Base-by-base conservation (phyloP, 192 early-diverging fungal genomes). In the Cetraspora pellucida region DNA sequence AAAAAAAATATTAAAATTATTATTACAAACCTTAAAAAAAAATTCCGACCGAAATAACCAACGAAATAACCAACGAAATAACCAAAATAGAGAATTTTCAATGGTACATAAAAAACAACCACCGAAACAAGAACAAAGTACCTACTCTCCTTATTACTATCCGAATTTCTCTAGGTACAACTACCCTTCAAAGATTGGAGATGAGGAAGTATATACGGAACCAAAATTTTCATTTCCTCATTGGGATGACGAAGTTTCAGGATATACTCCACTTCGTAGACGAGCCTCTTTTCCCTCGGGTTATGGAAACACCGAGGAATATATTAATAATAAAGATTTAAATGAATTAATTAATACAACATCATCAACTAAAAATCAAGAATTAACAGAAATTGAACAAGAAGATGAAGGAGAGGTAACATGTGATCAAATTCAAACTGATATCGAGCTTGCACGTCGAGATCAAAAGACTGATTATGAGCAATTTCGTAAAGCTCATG, bases 151-250 rank as follows among this genome's bases (percentile, higher is more conserved):
- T 21, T 74, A 74, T 60, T 74, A 59, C 45, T 74, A 74, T 30
- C 72, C 72, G 10, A 74, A 58, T 49, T 74, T 59, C 16, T 74
- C 72, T 23, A 54, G 72, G 17, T 74, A 74, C 49, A 59, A 74
- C 23, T 74, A 27, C 59, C 72, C 72, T 27, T 0, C 68, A 70
- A 74, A 44, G 25, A 45, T 74, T 59, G 72, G 72, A 14, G 72
- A 74, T 60, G 57, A 74, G n/a, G 72, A 74, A 46, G 13, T 27
- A 45, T 74, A 74, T 14, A 60, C 37, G 3, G 72, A 74, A 74
- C 57, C 52, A 17, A 46, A 45, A 31, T 74, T 55, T 44, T 16
- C 30, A 2, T 74, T 74, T 49, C 72, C 72, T 7, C 21, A 55
- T 19, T 74, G 72, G 72, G 72, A 74, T 58, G 72, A 74, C 72